Base-by-base conservation (phyloP, 2,329 filamentous ascomycete species). In the Exophiala phaeomuriformis region DNA sequence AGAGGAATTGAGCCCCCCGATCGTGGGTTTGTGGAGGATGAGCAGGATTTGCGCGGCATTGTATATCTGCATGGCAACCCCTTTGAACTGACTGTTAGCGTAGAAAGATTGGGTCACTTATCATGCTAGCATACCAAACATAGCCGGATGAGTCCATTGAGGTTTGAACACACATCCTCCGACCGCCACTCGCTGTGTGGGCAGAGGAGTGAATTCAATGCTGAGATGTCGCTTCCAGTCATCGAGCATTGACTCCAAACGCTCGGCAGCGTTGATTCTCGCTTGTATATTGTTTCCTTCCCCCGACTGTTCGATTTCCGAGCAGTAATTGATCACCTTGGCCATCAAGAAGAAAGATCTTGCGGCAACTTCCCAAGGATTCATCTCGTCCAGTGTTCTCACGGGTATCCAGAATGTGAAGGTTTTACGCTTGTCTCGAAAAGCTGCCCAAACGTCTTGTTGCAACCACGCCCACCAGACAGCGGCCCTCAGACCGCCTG, bases 401-500 rank as follows among this genome's bases (percentile, higher is more conserved):
- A 61, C 53, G n/a, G 62, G 62, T 9, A 51, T 48, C 61, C 61
- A 65, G 30, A 61, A 62, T 9, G 60, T 65, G 28, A 64, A 61
- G 9, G 61, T 61, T 43, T 60, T 64, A 8, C 65, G 58, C 49
- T 63, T 58, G 37, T 67, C 64, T 4, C 64, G 58, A 44, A 66
- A 65, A 5, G 65, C 65, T 5, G 65, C 65, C 62, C 65, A 65
- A 5, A 65, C 53, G 40, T 67, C 65, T 50, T 67, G 64, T n/a
- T 62, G 61, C 5, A 66, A 61, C 65, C 65, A 67, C 5, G 64
- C 63, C 65, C 65, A 66, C 64, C 65, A 67, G 1, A 65, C 64
- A 3, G 64, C 64, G 2, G 58, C 54, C 46, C 62, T 59, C 1
- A 67, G 43, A 4, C 65, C 65, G 0, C 53, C 55, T 2, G 65